phyloP scores from a whole-genome alignment of 805 yeast species.

The Zygosaccharomyces lentus region DNA sequence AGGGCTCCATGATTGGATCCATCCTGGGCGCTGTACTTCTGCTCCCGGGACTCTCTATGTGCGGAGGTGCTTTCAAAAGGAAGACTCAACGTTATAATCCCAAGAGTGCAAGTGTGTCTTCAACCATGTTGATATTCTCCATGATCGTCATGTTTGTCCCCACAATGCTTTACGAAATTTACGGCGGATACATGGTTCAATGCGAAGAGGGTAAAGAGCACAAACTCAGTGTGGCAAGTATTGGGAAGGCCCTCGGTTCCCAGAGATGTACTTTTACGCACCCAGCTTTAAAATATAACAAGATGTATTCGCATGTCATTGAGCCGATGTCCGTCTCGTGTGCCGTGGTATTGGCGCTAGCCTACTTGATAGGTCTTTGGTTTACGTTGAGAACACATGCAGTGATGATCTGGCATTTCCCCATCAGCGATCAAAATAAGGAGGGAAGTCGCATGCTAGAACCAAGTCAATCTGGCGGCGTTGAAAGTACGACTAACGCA shows the following conservation, averaged over 20 bases:
- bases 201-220: constrained; percentile 43
- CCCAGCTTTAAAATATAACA: constrained; percentile 67
- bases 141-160: constrained; percentile 90
- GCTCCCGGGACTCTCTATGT: constrained; percentile 93
- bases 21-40: constrained; percentile 87
- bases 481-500: constrained; percentile 10
- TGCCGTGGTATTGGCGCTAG: constrained; percentile 72
- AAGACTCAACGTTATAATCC: constrained; percentile 96
- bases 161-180: constrained; percentile 81
- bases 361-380: constrained; percentile 84
- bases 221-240: constrained; percentile 31
- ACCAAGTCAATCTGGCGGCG: constrained; percentile 4
- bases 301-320: constrained; percentile 60
- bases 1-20: constrained; percentile 93
- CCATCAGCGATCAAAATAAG: constrained; percentile 38
- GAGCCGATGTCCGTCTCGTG: constrained; percentile 80
- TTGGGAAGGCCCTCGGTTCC: constrained; percentile 41
- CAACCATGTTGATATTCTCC: constrained; percentile 91
- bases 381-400: constrained; percentile 96
- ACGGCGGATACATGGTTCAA: constrained; percentile 75
- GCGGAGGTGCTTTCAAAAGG: constrained; percentile 90
- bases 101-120: constrained; percentile 92
- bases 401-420: constrained; percentile 87
- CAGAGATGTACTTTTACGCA: constrained; percentile 68
- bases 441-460: constrained; percentile 17